Evolutionary conservation across 2,329 filamentous ascomycete species (phyloP), one percentile per base, ranked within the genome.

Genomic region (Pseudocercospora fijiensis): DNA sequence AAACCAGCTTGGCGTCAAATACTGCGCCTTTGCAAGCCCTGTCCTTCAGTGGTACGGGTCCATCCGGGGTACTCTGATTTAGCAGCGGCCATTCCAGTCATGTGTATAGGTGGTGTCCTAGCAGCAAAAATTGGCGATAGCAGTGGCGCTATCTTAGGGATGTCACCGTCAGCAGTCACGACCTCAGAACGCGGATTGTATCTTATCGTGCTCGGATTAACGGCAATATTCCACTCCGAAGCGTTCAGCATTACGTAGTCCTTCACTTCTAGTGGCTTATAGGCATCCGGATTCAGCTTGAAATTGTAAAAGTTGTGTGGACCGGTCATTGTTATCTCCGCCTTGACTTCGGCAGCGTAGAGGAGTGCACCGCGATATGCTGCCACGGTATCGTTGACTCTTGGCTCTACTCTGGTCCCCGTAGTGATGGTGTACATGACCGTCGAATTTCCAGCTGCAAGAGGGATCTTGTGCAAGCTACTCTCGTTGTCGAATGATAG

Each of bases 301-400:
- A 28, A 47, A 43, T 24, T 65, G 59, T n/a, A 56, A 55, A 59
- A 64, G 65, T 55, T 63, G 33, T 70, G 70, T 5, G 73, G 69
- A 16, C 62, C 45, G 11, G 65, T 62, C 16, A 67, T 69, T 2
- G 66, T 70, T 57, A 67, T 71, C 20, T 61, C 63, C 55, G 65
- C 62, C 2, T 64, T 65, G 18, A 78, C 65, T 20, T 75, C 67
- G 47, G 78, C 71, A 9, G 77, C 76, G 67, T 77, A 79, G 43
- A 78, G 62, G 18, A 79, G 70, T 8, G 76, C 67, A 52, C 77
- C 77, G 61, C 74, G 63, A 63, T 75, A 71, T 57, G 78, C 66
- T 13, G 76, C 71, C 8, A 78, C 60, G 20, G 77, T 78, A 57
- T 76, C 70, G 66, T 79, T 83, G 22, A 77, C 78, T 24, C 79